Base-by-base conservation (phyloP, 495 filamentous ascomycete species). In the Podospora comata region DNA sequence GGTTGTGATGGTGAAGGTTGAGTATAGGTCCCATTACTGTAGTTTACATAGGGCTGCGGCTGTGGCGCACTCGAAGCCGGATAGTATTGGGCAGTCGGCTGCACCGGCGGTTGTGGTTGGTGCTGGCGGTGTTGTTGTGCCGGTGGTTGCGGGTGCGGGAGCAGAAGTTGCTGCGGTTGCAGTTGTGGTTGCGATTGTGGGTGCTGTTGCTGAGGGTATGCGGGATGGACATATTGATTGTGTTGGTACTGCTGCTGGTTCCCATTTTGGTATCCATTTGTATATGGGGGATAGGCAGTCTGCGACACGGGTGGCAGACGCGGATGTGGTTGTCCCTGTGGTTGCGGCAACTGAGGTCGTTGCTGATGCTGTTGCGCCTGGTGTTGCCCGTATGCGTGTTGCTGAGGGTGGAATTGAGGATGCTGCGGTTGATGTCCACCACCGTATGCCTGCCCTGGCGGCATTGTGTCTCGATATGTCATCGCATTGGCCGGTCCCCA, bases 381-480 rank as follows among this genome's bases (percentile, higher is more conserved):
- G 32, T 69, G 70, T 28, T 62, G 56, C 18, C 70, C 68, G 13
- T 63, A 56, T 34, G 70, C 66, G 18, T 34, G 56, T n/a, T 65
- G 72, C 27, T 63, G 62, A 66, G 77, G 30, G 26, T 63, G 74
- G 67, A 58, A 58, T 26, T 58, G 55, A 48, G 39, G 39, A 48
- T 64, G 62, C 16, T 62, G 61, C 16, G 5, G 63, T 34, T 61
- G 68, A 53, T 70, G 71, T 61, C 65, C 67, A 15, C 74, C 74
- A 71, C 78, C 73, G 74, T 77, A 83, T 62, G 72, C 75, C 70
- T 81, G 79, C 62, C 77, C 80, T 66, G 77, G 76, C 71, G 82
- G 82, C 73, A 81, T 78, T 65, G 76, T 74, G 73, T 68, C 53
- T 48, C 61, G 28, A 63, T 48, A 44, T 63, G 32, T 63, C 32